Conservation (phyloP, 306 rosid species). For the Vigna trinervia region DNA sequence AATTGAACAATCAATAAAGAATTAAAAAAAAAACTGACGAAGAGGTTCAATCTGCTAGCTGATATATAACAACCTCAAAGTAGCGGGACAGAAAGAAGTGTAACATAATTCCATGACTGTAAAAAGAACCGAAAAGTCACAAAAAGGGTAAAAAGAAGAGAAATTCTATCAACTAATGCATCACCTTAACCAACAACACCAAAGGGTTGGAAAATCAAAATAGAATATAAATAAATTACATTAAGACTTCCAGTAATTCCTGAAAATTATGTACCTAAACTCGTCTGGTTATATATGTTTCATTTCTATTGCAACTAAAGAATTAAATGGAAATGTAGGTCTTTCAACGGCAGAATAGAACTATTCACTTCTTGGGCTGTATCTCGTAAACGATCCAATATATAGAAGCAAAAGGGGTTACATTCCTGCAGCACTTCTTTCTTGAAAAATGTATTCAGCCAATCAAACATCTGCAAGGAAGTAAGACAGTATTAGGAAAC, state of each 20-base stretch:
- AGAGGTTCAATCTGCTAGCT: constrained; percentile 29
- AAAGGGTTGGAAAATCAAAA: background rate
- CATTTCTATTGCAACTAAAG: constrained; percentile 45
- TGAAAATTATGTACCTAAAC: constrained; percentile 54
- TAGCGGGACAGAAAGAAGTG: constrained; percentile 28
- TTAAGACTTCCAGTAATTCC: constrained; percentile 49
- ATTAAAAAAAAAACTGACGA: constrained; percentile 16
- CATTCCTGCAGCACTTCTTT: constrained; percentile 41
- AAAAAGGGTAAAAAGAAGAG: constrained; percentile 42
- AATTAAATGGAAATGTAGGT: constrained; percentile 41
- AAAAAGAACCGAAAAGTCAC: constrained; percentile 44
- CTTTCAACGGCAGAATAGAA: constrained; percentile 46
- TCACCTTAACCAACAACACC: constrained; percentile 39
- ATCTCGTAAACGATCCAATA: constrained; percentile 48
- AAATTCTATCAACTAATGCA: constrained; percentile 45
- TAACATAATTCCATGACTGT: constrained; percentile 40
- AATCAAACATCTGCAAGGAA: constrained; percentile 81
- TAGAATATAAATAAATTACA: constrained; percentile 47
- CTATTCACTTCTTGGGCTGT: constrained; percentile 48
- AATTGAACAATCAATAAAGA: constrained; percentile 13
- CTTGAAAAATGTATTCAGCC: constrained; percentile 38
- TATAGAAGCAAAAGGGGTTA: constrained; percentile 38
- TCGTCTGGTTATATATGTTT: constrained; percentile 45
- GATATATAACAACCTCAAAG: constrained; percentile 35
- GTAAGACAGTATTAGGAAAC: constrained; percentile 38